These are phyloP conservation scores for Lichtheimia hyalospora DNA, from an alignment of 371 early-diverging fungal species.

Conservation along the genomic window DNA sequence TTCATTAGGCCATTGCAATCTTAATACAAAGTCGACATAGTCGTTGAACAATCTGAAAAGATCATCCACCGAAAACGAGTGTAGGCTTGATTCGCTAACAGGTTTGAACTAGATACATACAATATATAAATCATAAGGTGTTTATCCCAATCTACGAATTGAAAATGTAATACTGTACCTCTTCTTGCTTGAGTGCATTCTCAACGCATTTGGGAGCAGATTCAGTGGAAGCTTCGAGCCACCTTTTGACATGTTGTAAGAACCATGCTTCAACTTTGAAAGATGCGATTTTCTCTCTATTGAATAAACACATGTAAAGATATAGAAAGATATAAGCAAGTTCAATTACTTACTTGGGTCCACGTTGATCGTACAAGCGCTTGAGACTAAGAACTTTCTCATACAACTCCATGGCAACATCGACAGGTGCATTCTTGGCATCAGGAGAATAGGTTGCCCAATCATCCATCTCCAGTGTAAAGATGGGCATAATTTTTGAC, in stretches of 20 bases:
- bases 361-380: constrained; percentile 45
- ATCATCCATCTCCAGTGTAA: constrained; percentile 52
- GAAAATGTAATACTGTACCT: constrained; percentile 31
- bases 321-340: no score
- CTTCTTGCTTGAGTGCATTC: constrained; percentile 62
- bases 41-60: constrained; percentile 75
- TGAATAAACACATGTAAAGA: no score
- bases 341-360: constrained; percentile 33
- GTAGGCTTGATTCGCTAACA: constrained; percentile 55
- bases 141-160: no score
- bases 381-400: constrained; percentile 48
- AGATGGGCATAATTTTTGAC: constrained; percentile 52
- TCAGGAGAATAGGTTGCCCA: constrained; percentile 40
- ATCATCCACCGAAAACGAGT: constrained; percentile 82
- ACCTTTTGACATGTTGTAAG: constrained; percentile 57
- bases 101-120: constrained; percentile 5
- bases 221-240: constrained; percentile 51
- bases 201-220: constrained; percentile 62
- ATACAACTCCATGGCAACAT: constrained; percentile 49
- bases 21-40: constrained; percentile 65
- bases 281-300: constrained; percentile 39
- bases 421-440: constrained; percentile 42
- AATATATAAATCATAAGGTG: not conserved
- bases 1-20: constrained; percentile 77
- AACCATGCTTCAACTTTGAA: constrained; percentile 70